Percentiles rank a stretch among this genome's conserved stretches.
Evolutionary conservation across 2,329 filamentous ascomycete species (phyloP).

Genomic region (Fusarium scirpi): DNA sequence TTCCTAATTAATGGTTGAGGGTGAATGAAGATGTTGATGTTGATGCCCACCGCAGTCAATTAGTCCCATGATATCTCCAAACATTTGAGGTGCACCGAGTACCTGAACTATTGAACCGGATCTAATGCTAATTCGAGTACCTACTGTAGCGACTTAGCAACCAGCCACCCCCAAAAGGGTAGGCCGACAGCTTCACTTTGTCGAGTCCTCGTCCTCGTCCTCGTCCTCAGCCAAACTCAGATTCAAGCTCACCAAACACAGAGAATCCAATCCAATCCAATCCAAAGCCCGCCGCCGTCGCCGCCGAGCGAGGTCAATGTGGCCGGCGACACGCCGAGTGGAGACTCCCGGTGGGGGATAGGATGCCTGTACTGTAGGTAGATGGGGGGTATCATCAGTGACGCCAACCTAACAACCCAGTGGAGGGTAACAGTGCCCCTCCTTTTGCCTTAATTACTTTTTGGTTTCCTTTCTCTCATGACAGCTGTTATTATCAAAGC

Average conservation of each 20-base stretch:
- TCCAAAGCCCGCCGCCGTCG: slow-evolving; percentile 23
- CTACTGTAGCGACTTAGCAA: background rate
- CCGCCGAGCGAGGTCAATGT: slow-evolving; percentile 39
- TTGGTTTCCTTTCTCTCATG: slow-evolving; percentile 21
- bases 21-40: slow-evolving; percentile 16
- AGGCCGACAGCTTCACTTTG: slow-evolving; percentile 27
- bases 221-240: slow-evolving; percentile 29
- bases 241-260: slow-evolving; percentile 35
- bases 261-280: slow-evolving; percentile 9
- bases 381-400: slow-evolving; percentile 29
- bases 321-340: slow-evolving; percentile 46
- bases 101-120: background rate
- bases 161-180: slow-evolving; percentile 28
- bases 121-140: background rate
- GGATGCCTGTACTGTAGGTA: background rate
- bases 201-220: background rate
- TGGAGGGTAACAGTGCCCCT: slow-evolving; percentile 30
- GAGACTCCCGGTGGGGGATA: slow-evolving; percentile 41
- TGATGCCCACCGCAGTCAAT: background rate
- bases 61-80: slow-evolving; percentile 12
- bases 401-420: slow-evolving; percentile 27
- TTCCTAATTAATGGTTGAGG: background rate
- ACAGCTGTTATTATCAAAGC: slow-evolving; percentile 18
- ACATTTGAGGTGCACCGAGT: background rate
- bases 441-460: slow-evolving; percentile 11